phyloP scores from a whole-genome alignment of 208 protist species.

The Leishmania braziliensis region DNA sequence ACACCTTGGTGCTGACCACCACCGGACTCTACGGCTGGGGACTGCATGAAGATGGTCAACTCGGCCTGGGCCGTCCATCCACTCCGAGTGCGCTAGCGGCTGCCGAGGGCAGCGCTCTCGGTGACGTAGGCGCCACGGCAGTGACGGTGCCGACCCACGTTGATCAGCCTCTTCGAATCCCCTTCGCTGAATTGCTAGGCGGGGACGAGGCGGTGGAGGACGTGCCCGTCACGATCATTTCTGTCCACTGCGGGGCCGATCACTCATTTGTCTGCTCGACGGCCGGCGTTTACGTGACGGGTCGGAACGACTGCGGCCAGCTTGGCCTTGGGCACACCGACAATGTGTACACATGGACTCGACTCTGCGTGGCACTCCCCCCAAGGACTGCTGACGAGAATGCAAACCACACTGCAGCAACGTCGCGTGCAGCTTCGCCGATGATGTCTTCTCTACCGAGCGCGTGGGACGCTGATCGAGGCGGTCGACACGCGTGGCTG shows the following conservation, averaged over 20 bases:
- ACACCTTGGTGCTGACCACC: slow-evolving; percentile 77
- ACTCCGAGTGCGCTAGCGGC: not conserved
- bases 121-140: not conserved
- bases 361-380: slow-evolving; percentile 12
- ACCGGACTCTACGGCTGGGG: slow-evolving; percentile 78
- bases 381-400: not conserved
- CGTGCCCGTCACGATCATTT: slow-evolving; percentile 1
- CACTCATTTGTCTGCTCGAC: slow-evolving; percentile 66
- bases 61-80: slow-evolving; percentile 52
- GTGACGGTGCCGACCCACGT: slow-evolving; percentile 1
- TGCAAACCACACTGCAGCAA: too few relatives aligned
- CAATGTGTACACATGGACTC: slow-evolving; percentile 37
- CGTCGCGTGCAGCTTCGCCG: not conserved
- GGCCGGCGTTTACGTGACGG: slow-evolving; percentile 70
- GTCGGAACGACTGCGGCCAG: slow-evolving; percentile 80
- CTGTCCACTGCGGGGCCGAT: slow-evolving; percentile 67
- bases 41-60: slow-evolving; percentile 77
- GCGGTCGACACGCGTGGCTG: slow-evolving; percentile 9
- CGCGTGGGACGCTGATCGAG: not conserved
- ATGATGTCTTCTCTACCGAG: not conserved
- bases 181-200: slow-evolving; percentile 37
- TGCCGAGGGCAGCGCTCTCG: not conserved
- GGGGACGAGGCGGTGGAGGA: not conserved
- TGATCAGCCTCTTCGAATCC: slow-evolving; percentile 40
- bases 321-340: slow-evolving; percentile 61